A percentile compares a stretch with the other conserved stretches of the same genome.
These are phyloP conservation scores for Diplodia scrobiculata DNA, from an alignment of 2,329 filamentous ascomycete genomes.

Conservation along the genomic window DNA sequence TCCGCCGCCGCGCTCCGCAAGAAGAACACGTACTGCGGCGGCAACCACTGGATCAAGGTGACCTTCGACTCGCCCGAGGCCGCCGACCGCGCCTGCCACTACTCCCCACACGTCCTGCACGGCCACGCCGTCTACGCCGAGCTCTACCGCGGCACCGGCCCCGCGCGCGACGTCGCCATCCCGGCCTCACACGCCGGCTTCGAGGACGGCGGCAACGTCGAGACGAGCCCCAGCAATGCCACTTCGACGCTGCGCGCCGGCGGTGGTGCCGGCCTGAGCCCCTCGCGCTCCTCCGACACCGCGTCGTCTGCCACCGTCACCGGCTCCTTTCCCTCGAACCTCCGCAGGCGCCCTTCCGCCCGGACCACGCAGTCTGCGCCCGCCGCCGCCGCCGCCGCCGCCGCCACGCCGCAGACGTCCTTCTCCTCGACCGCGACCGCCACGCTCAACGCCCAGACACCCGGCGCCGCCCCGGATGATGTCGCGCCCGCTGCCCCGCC, in stretches of 20 bases:
- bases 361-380: conserved; percentile 33
- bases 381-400: conserved; percentile 35
- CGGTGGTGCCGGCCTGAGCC: conserved; percentile 35
- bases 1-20: conserved; percentile 73
- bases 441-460: conserved; percentile 27
- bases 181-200: conserved; percentile 41
- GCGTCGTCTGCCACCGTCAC: conserved; percentile 49
- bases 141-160: conserved; percentile 50
- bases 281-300: conserved; percentile 41
- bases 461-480: conserved; percentile 21
- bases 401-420: conserved; percentile 31
- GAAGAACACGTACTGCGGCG: conserved; percentile 79
- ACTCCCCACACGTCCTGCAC: conserved; percentile 51
- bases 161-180: conserved; percentile 49
- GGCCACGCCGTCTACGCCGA: conserved; percentile 54
- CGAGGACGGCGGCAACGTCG: conserved; percentile 32
- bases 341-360: conserved; percentile 7
- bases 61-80: conserved; percentile 55
- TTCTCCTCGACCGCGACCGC: conserved; percentile 17
- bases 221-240: conserved; percentile 42
- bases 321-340: conserved; percentile 16
- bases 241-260: conserved; percentile 30
- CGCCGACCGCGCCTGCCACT: conserved; percentile 53
- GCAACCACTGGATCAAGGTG: conserved; percentile 80
- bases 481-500: conserved; percentile 34